A percentile compares a stretch with the other conserved stretches of the same genome.
phyloP scores from a whole-genome alignment of 2,329 filamentous ascomycete genomes.

The Xylariaceae sp. region DNA sequence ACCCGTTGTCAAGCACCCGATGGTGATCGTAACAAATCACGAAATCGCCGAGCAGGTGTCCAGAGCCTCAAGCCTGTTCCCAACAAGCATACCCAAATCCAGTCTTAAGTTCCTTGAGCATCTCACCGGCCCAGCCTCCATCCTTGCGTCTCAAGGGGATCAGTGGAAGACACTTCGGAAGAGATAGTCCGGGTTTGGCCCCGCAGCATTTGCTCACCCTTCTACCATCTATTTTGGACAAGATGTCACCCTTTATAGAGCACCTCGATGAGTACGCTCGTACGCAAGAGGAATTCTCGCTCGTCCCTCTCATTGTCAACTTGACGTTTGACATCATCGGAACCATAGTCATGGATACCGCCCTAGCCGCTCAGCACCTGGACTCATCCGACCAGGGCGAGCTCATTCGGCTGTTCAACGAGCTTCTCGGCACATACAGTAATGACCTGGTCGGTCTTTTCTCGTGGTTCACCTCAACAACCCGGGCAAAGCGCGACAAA shows the following conservation, averaged over 20 bases:
- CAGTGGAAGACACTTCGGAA: constrained; percentile 35
- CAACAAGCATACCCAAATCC: constrained; percentile 10
- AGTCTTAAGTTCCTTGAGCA: constrained; percentile 19
- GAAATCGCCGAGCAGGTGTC: constrained; percentile 34
- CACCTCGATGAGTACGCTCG: constrained; percentile 31
- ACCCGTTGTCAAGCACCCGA: constrained; percentile 31
- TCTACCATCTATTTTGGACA: constrained; percentile 37
- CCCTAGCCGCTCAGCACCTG: constrained; percentile 33
- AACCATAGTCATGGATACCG: constrained; percentile 33
- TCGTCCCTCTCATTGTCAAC: constrained; percentile 27
- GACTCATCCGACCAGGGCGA: constrained; percentile 26
- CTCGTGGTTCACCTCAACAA: constrained; percentile 16
- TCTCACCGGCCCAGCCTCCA: constrained; percentile 25
- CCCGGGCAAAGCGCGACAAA: constrained; percentile 6
- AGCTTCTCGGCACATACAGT: constrained; percentile 25
- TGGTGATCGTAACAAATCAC: constrained; percentile 34
- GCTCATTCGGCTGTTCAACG: constrained; percentile 28
- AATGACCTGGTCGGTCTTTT: constrained; percentile 13
- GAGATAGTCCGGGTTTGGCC: constrained; percentile 38
- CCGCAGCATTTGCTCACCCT: constrained; percentile 38
- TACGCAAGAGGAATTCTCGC: constrained; percentile 28
- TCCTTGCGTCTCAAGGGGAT: constrained; percentile 25
- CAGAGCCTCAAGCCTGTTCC: constrained; percentile 8
- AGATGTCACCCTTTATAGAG: constrained; percentile 31
- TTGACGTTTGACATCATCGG: constrained; percentile 41